A percentile compares a stretch with the other conserved stretches of the same genome.
phyloP scores from a whole-genome alignment of 2,329 filamentous ascomycete genomes.

The Xylaria sp. region DNA sequence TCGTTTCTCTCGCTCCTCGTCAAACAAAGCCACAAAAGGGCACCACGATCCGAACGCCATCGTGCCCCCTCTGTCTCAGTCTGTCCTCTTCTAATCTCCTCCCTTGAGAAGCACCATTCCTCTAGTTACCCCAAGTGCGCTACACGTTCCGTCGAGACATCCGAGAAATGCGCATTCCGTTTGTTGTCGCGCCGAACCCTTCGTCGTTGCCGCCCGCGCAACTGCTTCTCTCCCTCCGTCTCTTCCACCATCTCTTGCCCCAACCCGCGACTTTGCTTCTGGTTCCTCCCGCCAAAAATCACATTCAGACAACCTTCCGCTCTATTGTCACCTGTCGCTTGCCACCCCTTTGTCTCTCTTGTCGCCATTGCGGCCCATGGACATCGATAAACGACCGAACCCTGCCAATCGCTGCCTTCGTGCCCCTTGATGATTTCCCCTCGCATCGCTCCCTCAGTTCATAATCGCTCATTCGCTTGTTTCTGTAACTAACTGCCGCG shows the following conservation, averaged over 20 bases:
- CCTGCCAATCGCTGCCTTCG: constrained; percentile 22
- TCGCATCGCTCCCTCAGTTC: constrained; percentile 29
- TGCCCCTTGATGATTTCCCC: constrained; percentile 19
- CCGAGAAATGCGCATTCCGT: constrained; percentile 32
- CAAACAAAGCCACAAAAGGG: background rate
- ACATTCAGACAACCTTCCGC: constrained; percentile 15
- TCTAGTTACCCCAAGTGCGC: constrained; percentile 16
- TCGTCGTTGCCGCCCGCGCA: constrained; percentile 21
- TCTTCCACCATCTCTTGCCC: constrained; percentile 1
- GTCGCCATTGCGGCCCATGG: constrained; percentile 25
- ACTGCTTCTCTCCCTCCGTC: constrained; percentile 24
- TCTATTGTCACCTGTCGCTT: constrained; percentile 29
- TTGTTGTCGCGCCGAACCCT: constrained; percentile 17
- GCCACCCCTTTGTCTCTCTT: constrained; percentile 16
- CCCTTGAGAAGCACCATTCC: constrained; percentile 37
- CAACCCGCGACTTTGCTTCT: background rate
- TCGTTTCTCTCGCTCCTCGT: background rate
- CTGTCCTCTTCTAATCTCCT: constrained; percentile 21
- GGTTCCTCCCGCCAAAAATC: constrained; percentile 10
- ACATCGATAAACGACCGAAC: constrained; percentile 31
- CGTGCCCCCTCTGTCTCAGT: no score
- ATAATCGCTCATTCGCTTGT: constrained; percentile 31
- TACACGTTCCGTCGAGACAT: constrained; percentile 14
- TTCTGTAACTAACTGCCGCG: constrained; percentile 22
- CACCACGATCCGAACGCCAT: no score